Evolutionary conservation across 2,329 filamentous ascomycete species (phyloP).

Genomic region (Cercospora sp.): DNA sequence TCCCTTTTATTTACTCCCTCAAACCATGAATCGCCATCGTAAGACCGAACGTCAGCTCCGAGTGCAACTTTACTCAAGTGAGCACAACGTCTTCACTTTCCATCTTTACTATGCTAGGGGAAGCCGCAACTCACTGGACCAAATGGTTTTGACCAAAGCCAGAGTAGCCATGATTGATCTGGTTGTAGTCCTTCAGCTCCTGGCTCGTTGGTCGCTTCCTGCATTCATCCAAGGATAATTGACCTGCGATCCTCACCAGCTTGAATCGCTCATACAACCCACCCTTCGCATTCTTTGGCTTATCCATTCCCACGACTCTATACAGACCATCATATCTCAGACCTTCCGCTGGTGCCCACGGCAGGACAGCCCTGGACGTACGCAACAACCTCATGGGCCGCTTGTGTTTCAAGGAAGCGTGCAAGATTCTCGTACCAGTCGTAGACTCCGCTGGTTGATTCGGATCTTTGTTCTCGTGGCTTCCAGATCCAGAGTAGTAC

Average conservation of each 20-base stretch:
- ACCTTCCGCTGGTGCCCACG: slow-evolving; percentile 25
- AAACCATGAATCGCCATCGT: background rate
- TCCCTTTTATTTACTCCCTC: background rate
- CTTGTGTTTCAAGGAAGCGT: slow-evolving; percentile 18
- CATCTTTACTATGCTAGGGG: too few species aligned
- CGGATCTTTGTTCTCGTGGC: slow-evolving; percentile 31
- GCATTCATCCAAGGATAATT: slow-evolving; percentile 19
- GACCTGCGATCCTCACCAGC: slow-evolving; percentile 23
- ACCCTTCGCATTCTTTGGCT: slow-evolving; percentile 28
- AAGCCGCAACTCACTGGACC: background rate
- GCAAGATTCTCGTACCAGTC: slow-evolving; percentile 24
- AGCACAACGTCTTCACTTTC: too few species aligned
- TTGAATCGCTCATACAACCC: slow-evolving; percentile 35
- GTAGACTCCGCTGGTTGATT: slow-evolving; percentile 21
- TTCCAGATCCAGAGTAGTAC: slow-evolving; percentile 33
- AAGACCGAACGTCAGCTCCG: too few species aligned
- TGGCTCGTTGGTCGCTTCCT: slow-evolving; percentile 22
- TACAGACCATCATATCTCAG: slow-evolving; percentile 36
- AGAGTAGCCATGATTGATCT: slow-evolving; percentile 25
- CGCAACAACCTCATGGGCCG: slow-evolving; percentile 31
- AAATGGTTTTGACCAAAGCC: background rate
- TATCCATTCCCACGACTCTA: slow-evolving; percentile 16
- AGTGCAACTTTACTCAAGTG: too few species aligned
- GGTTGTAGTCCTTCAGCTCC: slow-evolving; percentile 27
- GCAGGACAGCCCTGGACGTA: slow-evolving; percentile 17